Evolutionary conservation across 257 asterid genomes (phyloP).

Genomic region (Nicotiana attenuata): DNA sequence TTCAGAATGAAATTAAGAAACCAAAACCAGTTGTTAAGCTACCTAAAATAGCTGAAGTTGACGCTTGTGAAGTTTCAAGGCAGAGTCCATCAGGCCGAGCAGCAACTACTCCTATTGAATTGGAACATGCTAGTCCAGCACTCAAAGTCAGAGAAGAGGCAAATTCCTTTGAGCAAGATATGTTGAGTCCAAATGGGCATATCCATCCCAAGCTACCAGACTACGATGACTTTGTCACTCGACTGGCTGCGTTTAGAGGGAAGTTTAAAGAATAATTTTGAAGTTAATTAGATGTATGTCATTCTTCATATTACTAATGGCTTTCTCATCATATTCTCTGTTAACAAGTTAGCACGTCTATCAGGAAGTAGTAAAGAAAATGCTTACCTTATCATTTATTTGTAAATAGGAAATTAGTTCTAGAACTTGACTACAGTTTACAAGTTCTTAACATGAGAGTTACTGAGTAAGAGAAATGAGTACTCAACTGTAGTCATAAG

Average conservation of each 20-base stretch:
- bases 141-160: slow-evolving; percentile 32
- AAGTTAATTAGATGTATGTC: not conserved
- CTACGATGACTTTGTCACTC: slow-evolving; percentile 67
- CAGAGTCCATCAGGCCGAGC: slow-evolving; percentile 21
- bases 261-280: not conserved
- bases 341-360: not conserved
- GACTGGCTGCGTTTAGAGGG: slow-evolving; percentile 36
- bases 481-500: no score
- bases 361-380: not conserved
- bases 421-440: no score
- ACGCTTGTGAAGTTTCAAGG: slow-evolving; percentile 13
- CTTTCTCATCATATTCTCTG: not conserved
- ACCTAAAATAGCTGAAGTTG: not conserved
- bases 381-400: not conserved
- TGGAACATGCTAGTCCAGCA: slow-evolving; percentile 18
- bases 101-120: slow-evolving; percentile 40
- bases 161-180: slow-evolving; percentile 40
- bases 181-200: slow-evolving; percentile 28
- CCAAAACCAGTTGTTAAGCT: slow-evolving; percentile 16
- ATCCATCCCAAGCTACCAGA: slow-evolving; percentile 76
- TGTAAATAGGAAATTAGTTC: no score
- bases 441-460: no score
- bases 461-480: no score
- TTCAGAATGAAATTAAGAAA: slow-evolving; percentile 4
- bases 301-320: not conserved